These are phyloP conservation scores for Exophiala viscosa DNA, from an alignment of 2,329 filamentous ascomycete species.

Conservation along the genomic window DNA sequence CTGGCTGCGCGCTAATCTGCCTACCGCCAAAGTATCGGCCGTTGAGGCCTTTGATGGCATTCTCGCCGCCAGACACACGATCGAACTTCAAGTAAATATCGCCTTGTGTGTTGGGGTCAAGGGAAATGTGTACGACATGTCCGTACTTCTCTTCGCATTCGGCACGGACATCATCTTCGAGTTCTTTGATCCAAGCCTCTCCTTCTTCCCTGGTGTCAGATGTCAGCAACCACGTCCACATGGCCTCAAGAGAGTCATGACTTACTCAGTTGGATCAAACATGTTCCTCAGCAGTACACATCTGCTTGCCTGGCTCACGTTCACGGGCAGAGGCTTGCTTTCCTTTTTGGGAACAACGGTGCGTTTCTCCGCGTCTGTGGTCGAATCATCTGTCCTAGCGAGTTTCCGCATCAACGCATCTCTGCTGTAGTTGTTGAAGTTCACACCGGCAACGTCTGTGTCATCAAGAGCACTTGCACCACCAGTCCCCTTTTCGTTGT, in stretches of 20 bases:
- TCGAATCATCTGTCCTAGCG: conserved; percentile 84
- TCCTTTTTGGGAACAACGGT: conserved; percentile 75
- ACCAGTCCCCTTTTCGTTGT: conserved; percentile 80
- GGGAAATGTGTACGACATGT: conserved; percentile 91
- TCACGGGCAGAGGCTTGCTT: conserved; percentile 72
- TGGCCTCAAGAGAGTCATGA: conserved; percentile 29
- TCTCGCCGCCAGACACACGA: conserved; percentile 89
- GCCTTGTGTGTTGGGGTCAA: conserved; percentile 89
- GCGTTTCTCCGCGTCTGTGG: conserved; percentile 61
- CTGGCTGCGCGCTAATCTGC: conserved; percentile 89
- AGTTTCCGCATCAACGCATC: conserved; percentile 98
- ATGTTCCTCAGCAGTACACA: conserved; percentile 94
- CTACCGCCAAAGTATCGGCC: conserved; percentile 91
- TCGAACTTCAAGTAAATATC: conserved; percentile 99
- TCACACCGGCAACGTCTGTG: conserved; percentile 94
- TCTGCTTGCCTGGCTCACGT: conserved; percentile 86
- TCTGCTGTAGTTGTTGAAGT: conserved; percentile 99
- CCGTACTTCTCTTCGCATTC: conserved; percentile 97
- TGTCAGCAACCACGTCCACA: conserved; percentile 33
- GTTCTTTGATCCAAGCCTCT: conserved; percentile 83
- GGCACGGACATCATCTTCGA: conserved; percentile 86
- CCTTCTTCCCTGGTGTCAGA: conserved; percentile 67
- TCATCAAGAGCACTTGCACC: conserved; percentile 95
- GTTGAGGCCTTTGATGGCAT: conserved; percentile 96
- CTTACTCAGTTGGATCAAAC: conserved; percentile 89